phyloP scores from a whole-genome alignment of 441 rosid species.

The Flueggea neowawraea region DNA sequence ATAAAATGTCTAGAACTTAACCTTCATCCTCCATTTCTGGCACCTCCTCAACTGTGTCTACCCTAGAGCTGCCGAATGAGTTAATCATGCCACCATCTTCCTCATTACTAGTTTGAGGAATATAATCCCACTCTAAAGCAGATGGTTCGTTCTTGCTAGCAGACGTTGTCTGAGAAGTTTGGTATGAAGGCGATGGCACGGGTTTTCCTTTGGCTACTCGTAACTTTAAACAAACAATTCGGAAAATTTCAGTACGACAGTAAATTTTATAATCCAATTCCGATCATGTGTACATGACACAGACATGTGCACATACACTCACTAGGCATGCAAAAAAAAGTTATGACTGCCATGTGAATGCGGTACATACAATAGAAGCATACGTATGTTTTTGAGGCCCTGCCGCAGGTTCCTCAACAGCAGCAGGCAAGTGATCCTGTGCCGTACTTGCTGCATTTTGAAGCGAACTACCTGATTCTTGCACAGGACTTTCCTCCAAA shows the following conservation, averaged over 20 bases:
- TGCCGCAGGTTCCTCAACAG: slow-evolving; percentile 42
- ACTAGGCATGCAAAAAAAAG: slow-evolving; percentile 2
- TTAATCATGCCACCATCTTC: slow-evolving; percentile 26
- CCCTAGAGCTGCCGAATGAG: slow-evolving; percentile 35
- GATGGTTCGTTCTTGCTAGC: slow-evolving; percentile 29
- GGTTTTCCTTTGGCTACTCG: slow-evolving; percentile 54
- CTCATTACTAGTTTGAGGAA: slow-evolving; percentile 27
- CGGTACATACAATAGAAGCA: slow-evolving; percentile 71
- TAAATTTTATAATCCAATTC: background rate
- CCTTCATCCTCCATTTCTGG: slow-evolving; percentile 52
- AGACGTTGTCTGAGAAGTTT: slow-evolving; percentile 34
- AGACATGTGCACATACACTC: background rate
- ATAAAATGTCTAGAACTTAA: slow-evolving; percentile 11
- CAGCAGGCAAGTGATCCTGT: slow-evolving; percentile 35
- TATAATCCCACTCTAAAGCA: slow-evolving; percentile 39
- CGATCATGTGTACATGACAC: background rate
- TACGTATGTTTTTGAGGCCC: slow-evolving; percentile 67
- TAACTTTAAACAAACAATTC: slow-evolving; percentile 24
- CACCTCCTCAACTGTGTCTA: slow-evolving; percentile 38
- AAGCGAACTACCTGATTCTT: slow-evolving; percentile 34
- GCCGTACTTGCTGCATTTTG: slow-evolving; percentile 19
- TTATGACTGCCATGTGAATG: slow-evolving; percentile 4
- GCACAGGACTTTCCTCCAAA: slow-evolving; percentile 28
- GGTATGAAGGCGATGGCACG: slow-evolving; percentile 30
- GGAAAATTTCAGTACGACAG: background rate